phyloP scores from a whole-genome alignment of 257 asterid species.

The Solanum virginianum region DNA sequence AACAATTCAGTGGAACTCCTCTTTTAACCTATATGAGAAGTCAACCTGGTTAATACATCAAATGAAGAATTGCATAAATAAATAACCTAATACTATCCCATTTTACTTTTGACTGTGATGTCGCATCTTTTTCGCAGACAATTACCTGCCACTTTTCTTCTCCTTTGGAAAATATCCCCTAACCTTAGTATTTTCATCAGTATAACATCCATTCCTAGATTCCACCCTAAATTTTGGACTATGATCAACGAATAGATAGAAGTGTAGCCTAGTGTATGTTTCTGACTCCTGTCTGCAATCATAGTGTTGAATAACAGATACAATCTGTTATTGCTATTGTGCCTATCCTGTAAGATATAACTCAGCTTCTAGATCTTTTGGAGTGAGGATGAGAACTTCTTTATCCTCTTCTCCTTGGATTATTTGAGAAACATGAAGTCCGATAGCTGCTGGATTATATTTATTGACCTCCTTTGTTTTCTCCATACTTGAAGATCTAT shows the following conservation, averaged over 20 bases:
- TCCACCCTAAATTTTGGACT: neutral
- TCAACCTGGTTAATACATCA: neutral
- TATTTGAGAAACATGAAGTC: neutral
- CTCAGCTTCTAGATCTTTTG: neutral
- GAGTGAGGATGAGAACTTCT: neutral
- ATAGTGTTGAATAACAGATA: neutral
- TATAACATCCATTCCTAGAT: neutral
- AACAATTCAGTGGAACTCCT: neutral
- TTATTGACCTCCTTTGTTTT: slow-evolving; percentile 9
- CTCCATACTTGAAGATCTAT: slow-evolving; percentile 43
- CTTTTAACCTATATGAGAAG: neutral
- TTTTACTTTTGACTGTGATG: neutral
- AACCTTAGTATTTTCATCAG: neutral
- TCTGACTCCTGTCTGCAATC: neutral
- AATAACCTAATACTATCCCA: neutral
- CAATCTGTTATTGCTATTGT: neutral
- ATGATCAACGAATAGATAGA: neutral
- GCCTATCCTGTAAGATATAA: neutral
- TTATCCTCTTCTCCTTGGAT: neutral
- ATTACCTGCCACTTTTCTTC: neutral
- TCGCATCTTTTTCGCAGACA: neutral
- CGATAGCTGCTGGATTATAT: neutral
- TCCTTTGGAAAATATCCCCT: neutral
- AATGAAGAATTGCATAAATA: neutral
- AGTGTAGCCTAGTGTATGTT: neutral